Base-by-base conservation (phyloP, 1,284 basidiomycete genomes). In the Chalciporus sp. region DNA sequence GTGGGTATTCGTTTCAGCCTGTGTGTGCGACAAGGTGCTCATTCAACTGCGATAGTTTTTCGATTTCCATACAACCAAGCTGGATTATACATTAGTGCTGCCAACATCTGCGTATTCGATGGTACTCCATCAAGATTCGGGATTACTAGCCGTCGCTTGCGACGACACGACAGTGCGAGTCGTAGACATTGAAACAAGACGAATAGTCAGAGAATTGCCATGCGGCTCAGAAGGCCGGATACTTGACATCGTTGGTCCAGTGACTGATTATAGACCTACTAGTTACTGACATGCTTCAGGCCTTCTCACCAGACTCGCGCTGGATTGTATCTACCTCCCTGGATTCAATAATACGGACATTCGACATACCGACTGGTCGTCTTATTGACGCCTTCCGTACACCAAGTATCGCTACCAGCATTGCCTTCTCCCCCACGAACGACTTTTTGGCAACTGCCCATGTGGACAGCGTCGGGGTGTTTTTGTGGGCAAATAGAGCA, bases 401-500 rank as follows among this genome's bases (percentile, higher is more conserved):
- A 3, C 76, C 90, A n/a, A 94, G 88, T 58, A 84, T 97, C 17
- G 94, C 95, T 2, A 96, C 94, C 0, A 94, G 89, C 63, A 72
- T 99, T 19, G 82, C 92, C 0, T 97, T 99, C 70, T 98, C 94
- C 1, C 97, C 97, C 0, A 91, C 94, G 0, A 90, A 91, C 55
- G 97, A 99, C 71, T 99, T 99, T 74, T 73, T 99, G 53, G 97
- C 97, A 0, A 97, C 95, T 2, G 81, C 93, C 0, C 97, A 99
- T 71, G 87, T 96, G 3, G 95, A 97, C 66, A 94, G 88, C 55
- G 88, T 98, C 42, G 97, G 95, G 6, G 83, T 99, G 5, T 95
- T 91, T 69, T 81, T 99, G 12, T 99, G 97, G 93, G 94, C 95
- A 19, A 99, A 99, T 73, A 87, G 94, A 53, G 92, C 95, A 16